Percentiles rank a stretch among this genome's conserved stretches.
phyloP scores from a whole-genome alignment of 2,329 filamentous ascomycete genomes.

The Myrmaecium sp. region DNA sequence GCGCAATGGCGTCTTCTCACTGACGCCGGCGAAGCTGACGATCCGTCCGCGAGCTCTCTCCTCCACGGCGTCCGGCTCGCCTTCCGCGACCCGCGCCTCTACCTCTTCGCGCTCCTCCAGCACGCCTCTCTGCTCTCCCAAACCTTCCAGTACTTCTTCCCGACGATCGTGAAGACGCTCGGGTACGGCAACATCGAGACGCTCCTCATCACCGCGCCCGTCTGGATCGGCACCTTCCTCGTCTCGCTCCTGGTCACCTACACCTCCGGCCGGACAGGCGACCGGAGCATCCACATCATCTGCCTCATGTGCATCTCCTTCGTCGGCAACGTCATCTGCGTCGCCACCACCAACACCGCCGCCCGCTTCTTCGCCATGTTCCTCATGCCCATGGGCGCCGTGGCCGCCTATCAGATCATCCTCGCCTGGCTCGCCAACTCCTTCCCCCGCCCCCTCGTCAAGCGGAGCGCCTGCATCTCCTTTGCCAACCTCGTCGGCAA shows the following conservation, averaged over 20 bases:
- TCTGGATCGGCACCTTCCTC: slow-evolving; percentile 40
- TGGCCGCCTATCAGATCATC: slow-evolving; percentile 15
- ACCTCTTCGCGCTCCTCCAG: slow-evolving; percentile 37
- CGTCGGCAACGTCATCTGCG: slow-evolving; percentile 39
- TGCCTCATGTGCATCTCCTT: slow-evolving; percentile 34
- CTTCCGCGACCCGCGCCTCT: slow-evolving; percentile 33
- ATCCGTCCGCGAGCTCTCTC: slow-evolving; percentile 20
- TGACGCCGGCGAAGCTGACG: slow-evolving; percentile 30
- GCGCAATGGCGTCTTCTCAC: slow-evolving; percentile 9
- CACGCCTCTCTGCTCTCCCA: slow-evolving; percentile 35
- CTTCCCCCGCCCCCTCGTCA: slow-evolving; percentile 17
- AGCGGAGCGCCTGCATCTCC: slow-evolving; percentile 14
- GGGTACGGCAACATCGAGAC: slow-evolving; percentile 39
- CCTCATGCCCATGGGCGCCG: slow-evolving; percentile 29
- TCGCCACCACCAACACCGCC: slow-evolving; percentile 31
- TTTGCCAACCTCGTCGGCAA: slow-evolving; percentile 19
- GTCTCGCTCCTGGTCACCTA: slow-evolving; percentile 38
- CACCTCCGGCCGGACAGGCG: slow-evolving; percentile 35
- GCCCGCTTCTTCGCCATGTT: slow-evolving; percentile 47
- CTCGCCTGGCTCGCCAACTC: slow-evolving; percentile 17
- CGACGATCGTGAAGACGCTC: slow-evolving; percentile 43
- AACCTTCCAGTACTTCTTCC: slow-evolving; percentile 41
- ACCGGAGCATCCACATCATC: slow-evolving; percentile 41
- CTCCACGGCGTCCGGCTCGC: slow-evolving; percentile 32
- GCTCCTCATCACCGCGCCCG: slow-evolving; percentile 39